phyloP scores from a whole-genome alignment of 768 basidiomycete species.

The Collybia sp. region DNA sequence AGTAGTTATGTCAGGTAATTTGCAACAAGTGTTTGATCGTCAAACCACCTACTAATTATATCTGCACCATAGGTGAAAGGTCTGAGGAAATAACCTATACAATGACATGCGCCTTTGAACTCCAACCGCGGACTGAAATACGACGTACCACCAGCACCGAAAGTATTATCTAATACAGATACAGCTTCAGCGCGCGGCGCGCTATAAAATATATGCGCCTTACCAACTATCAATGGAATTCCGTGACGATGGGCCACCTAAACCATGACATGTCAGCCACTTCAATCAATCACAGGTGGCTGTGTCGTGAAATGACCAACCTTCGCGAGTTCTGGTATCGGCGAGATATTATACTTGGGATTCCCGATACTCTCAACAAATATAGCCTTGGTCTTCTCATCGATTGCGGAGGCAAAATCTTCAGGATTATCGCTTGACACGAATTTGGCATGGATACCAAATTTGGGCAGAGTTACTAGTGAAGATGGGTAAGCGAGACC shows the following conservation, averaged over 20 bases:
- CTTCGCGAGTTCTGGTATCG: conserved; percentile 44
- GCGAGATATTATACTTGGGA: conserved; percentile 43
- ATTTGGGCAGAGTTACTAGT: conserved; percentile 22
- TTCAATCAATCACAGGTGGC: too few relatives aligned
- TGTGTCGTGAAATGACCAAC: conserved; percentile 14
- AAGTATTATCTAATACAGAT: conserved; percentile 42
- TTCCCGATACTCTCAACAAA: conserved; percentile 57
- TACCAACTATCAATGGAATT: conserved; percentile 36
- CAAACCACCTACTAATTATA: conserved; percentile 25
- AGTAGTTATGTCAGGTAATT: neutral
- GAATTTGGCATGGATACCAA: conserved; percentile 50
- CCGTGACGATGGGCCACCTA: conserved; percentile 45
- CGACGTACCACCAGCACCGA: conserved; percentile 51
- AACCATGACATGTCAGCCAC: neutral
- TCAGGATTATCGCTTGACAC: conserved; percentile 41
- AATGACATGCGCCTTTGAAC: neutral
- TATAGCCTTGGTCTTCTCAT: conserved; percentile 51
- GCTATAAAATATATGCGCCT: too few relatives aligned
- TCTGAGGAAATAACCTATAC: conserved; percentile 7
- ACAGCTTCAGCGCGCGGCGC: too few relatives aligned
- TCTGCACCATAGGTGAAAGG: conserved; percentile 23
- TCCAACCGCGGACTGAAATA: neutral
- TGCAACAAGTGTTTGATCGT: neutral
- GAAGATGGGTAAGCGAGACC: too few relatives aligned
- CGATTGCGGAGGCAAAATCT: conserved; percentile 42